A percentile compares a stretch with the other conserved stretches of the same genome.
Evolutionary conservation across 345 rosid species (phyloP).

Genomic region (Noccaea caerulescens): DNA sequence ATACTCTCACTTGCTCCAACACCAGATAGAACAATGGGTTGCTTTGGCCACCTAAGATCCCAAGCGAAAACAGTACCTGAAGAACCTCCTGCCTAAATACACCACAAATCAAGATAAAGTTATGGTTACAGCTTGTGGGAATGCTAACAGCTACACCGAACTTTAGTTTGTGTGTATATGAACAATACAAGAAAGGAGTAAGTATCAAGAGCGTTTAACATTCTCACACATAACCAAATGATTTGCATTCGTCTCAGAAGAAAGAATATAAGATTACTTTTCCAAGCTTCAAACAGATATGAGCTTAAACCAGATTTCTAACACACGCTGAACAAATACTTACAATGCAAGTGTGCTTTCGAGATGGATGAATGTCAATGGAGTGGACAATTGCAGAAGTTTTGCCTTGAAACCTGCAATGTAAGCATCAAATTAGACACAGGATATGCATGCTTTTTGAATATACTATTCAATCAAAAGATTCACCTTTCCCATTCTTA

Average conservation of each 20-base stretch:
- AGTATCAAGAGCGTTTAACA: not conserved
- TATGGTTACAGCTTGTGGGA: not conserved
- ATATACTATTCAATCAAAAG: conserved; percentile 8
- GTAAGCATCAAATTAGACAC: conserved; percentile 25
- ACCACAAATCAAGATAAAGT: conserved; percentile 17
- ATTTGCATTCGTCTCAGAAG: conserved; percentile 7
- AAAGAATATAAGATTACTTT: not conserved
- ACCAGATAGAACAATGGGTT: conserved; percentile 75
- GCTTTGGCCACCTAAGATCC: conserved; percentile 78
- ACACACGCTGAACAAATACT: conserved; percentile 20
- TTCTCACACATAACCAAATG: conserved; percentile 1
- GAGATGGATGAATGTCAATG: conserved; percentile 85
- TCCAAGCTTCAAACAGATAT: not conserved
- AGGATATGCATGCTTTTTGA: not conserved
- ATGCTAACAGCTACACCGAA: not conserved
- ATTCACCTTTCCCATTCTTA: not conserved
- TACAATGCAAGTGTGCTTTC: conserved; percentile 91
- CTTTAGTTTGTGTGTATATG: not conserved
- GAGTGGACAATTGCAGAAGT: conserved; percentile 79
- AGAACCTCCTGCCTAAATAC: conserved; percentile 85
- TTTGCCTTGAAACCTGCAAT: conserved; percentile 68
- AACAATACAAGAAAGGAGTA: not conserved
- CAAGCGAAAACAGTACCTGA: conserved; percentile 82
- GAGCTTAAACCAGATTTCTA: not conserved
- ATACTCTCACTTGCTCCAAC: conserved; percentile 47